Conservation (phyloP, 2,329 filamentous ascomycete species). For the Botrytis hyacinthi region DNA sequence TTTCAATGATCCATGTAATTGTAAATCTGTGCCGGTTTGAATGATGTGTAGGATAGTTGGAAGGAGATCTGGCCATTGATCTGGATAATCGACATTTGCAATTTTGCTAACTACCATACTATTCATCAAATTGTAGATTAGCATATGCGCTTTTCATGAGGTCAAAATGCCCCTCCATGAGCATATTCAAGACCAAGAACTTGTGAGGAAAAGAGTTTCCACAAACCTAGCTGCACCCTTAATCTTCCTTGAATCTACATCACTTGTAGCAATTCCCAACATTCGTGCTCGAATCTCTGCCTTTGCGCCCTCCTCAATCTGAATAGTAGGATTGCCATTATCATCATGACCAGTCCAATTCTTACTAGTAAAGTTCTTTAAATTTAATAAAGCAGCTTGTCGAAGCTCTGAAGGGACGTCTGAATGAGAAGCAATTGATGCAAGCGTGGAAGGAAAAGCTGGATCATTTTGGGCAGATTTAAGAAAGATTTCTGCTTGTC, state of each 20-base stretch:
- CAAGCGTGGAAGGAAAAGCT: conserved; percentile 75
- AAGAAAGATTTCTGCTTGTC: conserved; percentile 68
- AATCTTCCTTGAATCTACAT: conserved; percentile 76
- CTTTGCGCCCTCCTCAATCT: conserved; percentile 72
- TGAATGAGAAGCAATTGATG: conserved; percentile 75
- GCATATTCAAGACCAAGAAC: neutral
- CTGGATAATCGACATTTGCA: conserved; percentile 87
- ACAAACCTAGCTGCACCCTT: conserved; percentile 81
- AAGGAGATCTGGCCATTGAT: conserved; percentile 89
- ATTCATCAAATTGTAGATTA: conserved; percentile 23
- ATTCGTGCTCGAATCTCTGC: conserved; percentile 69
- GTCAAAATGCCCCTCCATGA: neutral
- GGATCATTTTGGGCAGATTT: conserved; percentile 51
- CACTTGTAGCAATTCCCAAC: conserved; percentile 71
- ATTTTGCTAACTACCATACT: conserved; percentile 87
- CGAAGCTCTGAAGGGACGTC: conserved; percentile 72
- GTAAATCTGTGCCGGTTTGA: conserved; percentile 69
- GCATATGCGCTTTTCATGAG: neutral
- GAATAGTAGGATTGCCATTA: conserved; percentile 51
- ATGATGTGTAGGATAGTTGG: conserved; percentile 77
- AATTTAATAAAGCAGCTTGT: conserved; percentile 75
- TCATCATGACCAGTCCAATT: conserved; percentile 80
- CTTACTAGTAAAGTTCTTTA: conserved; percentile 79
- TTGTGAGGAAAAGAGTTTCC: neutral
- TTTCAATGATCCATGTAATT: conserved; percentile 84